A percentile compares a stretch with the other conserved stretches of the same genome.
Conservation (phyloP, 2,329 filamentous ascomycete genomes). For the Xylaria sp. region DNA sequence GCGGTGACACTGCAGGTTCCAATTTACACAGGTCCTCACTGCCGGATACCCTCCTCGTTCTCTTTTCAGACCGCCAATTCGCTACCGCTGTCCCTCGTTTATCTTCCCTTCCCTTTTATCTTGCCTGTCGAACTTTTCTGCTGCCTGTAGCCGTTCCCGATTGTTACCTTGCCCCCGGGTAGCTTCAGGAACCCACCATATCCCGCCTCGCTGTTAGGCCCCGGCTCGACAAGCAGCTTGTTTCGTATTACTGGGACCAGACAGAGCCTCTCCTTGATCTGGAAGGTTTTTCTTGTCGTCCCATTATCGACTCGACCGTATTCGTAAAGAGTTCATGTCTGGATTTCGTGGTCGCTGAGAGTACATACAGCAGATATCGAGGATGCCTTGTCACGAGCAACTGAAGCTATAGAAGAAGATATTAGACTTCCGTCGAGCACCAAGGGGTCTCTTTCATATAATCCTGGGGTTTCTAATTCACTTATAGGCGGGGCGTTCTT, state of each 20-base stretch:
- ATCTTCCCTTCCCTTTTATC: background rate
- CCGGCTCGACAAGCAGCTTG: constrained; percentile 1
- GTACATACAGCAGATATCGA: constrained; percentile 15
- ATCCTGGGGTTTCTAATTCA: background rate
- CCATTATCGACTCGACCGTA: background rate
- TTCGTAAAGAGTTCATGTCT: constrained; percentile 4
- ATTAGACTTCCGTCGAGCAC: constrained; percentile 20
- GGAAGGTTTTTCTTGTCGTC: background rate
- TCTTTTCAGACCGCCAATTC: constrained; percentile 17
- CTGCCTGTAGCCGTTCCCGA: constrained; percentile 12
- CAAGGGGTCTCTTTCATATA: constrained; percentile 22
- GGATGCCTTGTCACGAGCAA: constrained; percentile 30
- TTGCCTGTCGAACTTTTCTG: constrained; percentile 18
- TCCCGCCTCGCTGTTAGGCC: background rate
- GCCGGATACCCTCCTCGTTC: constrained; percentile 7
- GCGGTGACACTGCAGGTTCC: constrained; percentile 25
- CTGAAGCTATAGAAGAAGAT: constrained; percentile 19
- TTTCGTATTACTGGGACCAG: no score
- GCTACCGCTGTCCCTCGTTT: constrained; percentile 16
- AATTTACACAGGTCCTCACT: constrained; percentile 21
- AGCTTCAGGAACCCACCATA: constrained; percentile 2
- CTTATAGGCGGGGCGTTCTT: background rate
- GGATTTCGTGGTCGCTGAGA: constrained; percentile 16
- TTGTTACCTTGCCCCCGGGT: constrained; percentile 9
- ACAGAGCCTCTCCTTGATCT: background rate